Base-by-base conservation (phyloP, 2,329 filamentous ascomycete species). In the Nemania serpens region DNA sequence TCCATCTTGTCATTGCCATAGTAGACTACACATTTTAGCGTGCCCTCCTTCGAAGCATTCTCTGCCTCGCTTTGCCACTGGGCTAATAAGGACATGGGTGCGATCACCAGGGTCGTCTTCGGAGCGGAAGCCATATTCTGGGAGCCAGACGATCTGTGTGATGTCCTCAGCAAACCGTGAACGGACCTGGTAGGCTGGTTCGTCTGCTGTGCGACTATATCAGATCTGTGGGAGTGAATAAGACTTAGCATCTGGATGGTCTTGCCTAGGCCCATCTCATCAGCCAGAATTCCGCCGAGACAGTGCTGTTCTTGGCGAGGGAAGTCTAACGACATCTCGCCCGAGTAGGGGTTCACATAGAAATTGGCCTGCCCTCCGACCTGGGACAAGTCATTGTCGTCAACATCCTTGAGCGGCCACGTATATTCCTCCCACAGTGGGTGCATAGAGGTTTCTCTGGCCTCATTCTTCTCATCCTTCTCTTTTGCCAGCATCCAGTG, bases 161-260 rank as follows among this genome's bases (percentile, higher is more conserved):
- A 15, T 12, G 91, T 75, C 54, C 87, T 82, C 6, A 87, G 83
- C 5, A 95, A 79, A 46, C 82, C 79, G 64, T 86, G 87, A 20
- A 90, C 80, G 3, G 81, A 84, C 4, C 71, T 71, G 1, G 74
- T 64, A 33, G 75, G 63, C 5, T 70, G 66, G 0, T 45, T 61
- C n/a, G 77, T 76, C 18, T 77, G 73, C 22, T 74, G 71, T 13
- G 75, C 70, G 3, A 80, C 78, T 13, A 80, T 72, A 20, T 88
- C 81, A 3, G 87, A 88, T 63, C 85, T 87, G 73, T 98, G 91
- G 0, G 91, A 86, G 73, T 99, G 95, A 5, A 99, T 85, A 51
- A 99, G 79, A 76, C 92, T 95, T 63, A 99, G 85, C 93, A 99
- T 98, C 73, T 99, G 94, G 55, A 99, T 98, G 0, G 95, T 99